Evolutionary conservation across 208 protist species (phyloP).

Genomic region (Leishmania major): DNA sequence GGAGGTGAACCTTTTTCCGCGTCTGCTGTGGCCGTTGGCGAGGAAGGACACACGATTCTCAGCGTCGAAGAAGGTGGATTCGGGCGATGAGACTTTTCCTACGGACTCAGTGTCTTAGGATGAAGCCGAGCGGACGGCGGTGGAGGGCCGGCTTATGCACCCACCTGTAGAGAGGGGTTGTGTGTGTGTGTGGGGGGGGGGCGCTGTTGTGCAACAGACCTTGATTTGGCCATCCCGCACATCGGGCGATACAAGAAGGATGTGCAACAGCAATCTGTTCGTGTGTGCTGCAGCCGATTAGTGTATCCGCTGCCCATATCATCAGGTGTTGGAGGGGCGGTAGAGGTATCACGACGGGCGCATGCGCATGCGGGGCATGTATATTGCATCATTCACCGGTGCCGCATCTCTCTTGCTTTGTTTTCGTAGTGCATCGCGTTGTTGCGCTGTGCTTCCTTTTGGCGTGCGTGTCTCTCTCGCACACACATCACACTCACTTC

Average conservation of each 20-base stretch:
- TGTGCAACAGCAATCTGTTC: not conserved
- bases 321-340: not conserved
- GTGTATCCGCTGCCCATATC: not conserved
- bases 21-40: conserved; percentile 26
- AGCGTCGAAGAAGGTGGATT: not conserved
- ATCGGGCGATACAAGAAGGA: not conserved
- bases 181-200: not conserved
- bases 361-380: not conserved
- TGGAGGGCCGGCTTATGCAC: not conserved
- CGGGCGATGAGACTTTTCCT: not conserved
- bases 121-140: not conserved
- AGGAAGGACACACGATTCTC: conserved; percentile 9
- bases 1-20: conserved; percentile 32
- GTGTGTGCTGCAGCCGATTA: not conserved
- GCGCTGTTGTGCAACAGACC: not conserved
- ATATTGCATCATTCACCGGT: not conserved
- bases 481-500: not conserved
- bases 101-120: not conserved
- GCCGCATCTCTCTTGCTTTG: not conserved
- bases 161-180: not conserved
- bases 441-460: not conserved
- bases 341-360: not conserved
- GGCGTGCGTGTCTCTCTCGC: not conserved
- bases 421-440: not conserved
- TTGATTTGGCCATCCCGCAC: not conserved